phyloP scores from a whole-genome alignment of 306 rosid species.

The Begonia peltatifolia region DNA sequence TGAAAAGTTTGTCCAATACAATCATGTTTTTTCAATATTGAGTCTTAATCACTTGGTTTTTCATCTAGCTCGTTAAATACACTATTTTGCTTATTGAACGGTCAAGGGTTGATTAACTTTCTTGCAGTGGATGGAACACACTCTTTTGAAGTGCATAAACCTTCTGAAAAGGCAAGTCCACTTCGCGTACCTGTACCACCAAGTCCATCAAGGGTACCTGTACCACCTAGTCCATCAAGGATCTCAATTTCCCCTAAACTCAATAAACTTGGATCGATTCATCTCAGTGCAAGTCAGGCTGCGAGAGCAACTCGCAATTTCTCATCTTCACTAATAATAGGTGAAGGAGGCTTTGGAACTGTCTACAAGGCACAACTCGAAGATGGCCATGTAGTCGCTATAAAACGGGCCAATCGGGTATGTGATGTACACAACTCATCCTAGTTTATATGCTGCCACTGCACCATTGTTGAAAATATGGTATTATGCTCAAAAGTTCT shows the following conservation, averaged over 20 bases:
- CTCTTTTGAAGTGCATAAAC: conserved; percentile 37
- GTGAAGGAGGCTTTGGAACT: conserved; percentile 95
- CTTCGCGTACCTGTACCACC: conserved; percentile 35
- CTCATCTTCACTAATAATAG: conserved; percentile 59
- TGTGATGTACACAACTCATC: conserved; percentile 4
- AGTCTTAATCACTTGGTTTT: too few relatives aligned
- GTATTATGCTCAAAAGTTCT: too few relatives aligned
- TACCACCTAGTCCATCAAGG: conserved; percentile 59
- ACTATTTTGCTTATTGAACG: too few relatives aligned
- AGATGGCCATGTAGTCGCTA: conserved; percentile 58
- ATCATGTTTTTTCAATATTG: too few relatives aligned
- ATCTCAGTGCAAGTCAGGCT: conserved; percentile 63
- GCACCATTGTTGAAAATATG: too few relatives aligned
- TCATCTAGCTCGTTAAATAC: too few relatives aligned
- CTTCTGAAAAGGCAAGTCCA: conserved; percentile 63
- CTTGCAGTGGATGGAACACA: conserved; percentile 47
- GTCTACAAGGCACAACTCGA: conserved; percentile 80
- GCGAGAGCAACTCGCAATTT: conserved; percentile 65
- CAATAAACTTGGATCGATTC: conserved; percentile 55
- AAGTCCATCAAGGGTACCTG: too few relatives aligned
- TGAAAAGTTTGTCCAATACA: too few relatives aligned
- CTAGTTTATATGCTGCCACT: too few relatives aligned
- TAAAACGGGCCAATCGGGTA: conserved; percentile 87
- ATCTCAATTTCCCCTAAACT: conserved; percentile 63
- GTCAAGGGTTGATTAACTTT: conserved; percentile 5